These are phyloP conservation scores for Iberis amara DNA, from an alignment of 441 rosid genomes.

Conservation along the genomic window DNA sequence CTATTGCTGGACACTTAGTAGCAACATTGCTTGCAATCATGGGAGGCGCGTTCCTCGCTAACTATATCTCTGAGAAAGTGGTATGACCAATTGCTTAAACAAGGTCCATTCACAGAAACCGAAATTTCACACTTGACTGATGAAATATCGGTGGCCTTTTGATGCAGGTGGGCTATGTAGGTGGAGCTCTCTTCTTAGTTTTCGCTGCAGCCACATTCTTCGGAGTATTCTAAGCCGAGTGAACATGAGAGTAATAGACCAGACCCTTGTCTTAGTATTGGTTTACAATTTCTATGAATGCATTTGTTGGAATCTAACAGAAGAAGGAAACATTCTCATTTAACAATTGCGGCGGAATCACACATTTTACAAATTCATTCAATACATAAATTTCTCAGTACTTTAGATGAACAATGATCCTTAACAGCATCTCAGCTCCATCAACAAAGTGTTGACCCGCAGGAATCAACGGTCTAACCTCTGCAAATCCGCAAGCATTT, in stretches of 20 bases:
- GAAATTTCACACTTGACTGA: slow-evolving; percentile 10
- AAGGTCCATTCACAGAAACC: slow-evolving; percentile 2
- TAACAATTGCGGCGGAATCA: neutral
- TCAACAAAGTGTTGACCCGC: slow-evolving; percentile 57
- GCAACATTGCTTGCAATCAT: slow-evolving; percentile 80
- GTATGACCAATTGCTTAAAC: slow-evolving; percentile 34
- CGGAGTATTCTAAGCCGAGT: slow-evolving; percentile 62
- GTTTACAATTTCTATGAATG: neutral
- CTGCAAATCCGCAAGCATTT: slow-evolving; percentile 63
- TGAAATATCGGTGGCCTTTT: neutral
- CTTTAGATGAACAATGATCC: slow-evolving; percentile 58
- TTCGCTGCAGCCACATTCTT: slow-evolving; percentile 85
- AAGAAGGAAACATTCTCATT: slow-evolving; percentile 12
- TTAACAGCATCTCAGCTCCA: slow-evolving; percentile 63
- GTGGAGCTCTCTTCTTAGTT: slow-evolving; percentile 80
- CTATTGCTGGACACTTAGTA: slow-evolving; percentile 84
- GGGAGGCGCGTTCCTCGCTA: slow-evolving; percentile 92
- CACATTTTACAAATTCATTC: neutral
- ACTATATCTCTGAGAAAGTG: slow-evolving; percentile 87
- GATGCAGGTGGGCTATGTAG: slow-evolving; percentile 79
- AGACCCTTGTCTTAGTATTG: slow-evolving; percentile 6
- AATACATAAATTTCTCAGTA: slow-evolving; percentile 27
- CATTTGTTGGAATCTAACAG: neutral
- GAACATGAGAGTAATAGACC: neutral
- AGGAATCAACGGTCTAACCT: slow-evolving; percentile 61